These are phyloP conservation scores for Euphorbia tirucalli DNA, from an alignment of 345 rosid species.

Conservation along the genomic window DNA sequence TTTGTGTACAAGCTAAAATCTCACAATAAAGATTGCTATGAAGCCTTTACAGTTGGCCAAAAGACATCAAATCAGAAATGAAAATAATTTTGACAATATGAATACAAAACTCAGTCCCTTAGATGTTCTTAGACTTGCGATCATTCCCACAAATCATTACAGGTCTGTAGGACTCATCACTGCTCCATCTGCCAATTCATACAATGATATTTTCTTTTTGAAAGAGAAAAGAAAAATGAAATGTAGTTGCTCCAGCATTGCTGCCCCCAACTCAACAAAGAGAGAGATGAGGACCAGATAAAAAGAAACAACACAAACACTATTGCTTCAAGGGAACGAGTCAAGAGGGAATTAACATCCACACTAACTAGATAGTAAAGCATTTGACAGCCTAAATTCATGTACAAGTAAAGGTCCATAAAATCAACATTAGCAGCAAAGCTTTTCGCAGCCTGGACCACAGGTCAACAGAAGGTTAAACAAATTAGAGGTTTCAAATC, in stretches of 20 bases:
- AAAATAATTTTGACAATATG: neutral
- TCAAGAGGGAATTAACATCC: neutral
- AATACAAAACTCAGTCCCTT: constrained; percentile 8
- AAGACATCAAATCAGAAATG: neutral
- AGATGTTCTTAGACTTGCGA: constrained; percentile 7
- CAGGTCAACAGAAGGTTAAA: too few species aligned
- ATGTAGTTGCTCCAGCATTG: neutral
- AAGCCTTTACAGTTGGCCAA: neutral
- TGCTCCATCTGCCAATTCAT: neutral
- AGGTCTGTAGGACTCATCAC: constrained; percentile 13
- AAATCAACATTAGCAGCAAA: neutral
- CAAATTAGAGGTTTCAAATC: too few species aligned
- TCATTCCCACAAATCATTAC: constrained; percentile 7
- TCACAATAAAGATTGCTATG: neutral
- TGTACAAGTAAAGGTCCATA: neutral
- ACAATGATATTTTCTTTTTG: neutral
- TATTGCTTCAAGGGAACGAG: constrained; percentile 5
- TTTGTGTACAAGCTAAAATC: neutral
- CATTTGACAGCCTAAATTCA: neutral
- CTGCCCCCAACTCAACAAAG: neutral
- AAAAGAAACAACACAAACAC: neutral
- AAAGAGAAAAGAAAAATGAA: neutral
- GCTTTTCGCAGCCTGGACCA: too few species aligned
- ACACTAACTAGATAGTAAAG: neutral
- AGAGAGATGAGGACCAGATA: neutral